Evolutionary conservation across 2,329 filamentous ascomycete genomes (phyloP), one percentile per base, ranked within the genome.

Genomic region (Pseudogymnoascus sp.): DNA sequence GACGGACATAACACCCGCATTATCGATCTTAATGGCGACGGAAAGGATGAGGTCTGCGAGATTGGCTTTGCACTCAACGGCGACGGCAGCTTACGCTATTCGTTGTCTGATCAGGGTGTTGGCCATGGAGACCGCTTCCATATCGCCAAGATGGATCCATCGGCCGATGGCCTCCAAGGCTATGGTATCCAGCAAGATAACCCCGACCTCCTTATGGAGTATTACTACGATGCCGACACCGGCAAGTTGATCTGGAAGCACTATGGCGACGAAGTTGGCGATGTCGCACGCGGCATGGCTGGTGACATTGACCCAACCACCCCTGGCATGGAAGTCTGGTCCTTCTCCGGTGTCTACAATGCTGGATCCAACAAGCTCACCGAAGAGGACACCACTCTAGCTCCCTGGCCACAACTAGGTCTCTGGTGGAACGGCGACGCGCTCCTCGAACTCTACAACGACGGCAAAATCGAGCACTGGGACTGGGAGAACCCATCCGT

Each of bases 91-190:
- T 12, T 57, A 6, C 28, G 50, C 14, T 57, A 57, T 57, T 35
- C 20, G 7, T 22, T 57, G 28, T 14, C 9, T 2, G 16, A 11
- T 22, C 2, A n/a, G 50, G 50, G 50, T 16, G 4, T 57, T 22
- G 12, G 3, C 2, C 50, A 58, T 37, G 54, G 54, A 6, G 54
- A 58, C 35, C 25, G 54, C 5, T 58, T 18, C 54, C 54, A 58
- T 36, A 58, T 58, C 8, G 14, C 54, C 54, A 58, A 58, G 54
- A 58, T 58, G 28, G 54, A 58, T 58, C 54, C 54, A 12, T 18
- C 16, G 14, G 16, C 25, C 6, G 8, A 14, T 4, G 54, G 25
- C 18, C 54, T 58, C 14, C 54, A 58, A 37, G 54, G 54, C 25
- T 58, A 35, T 9, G 28, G 28, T 11, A 22, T 58, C 54, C 54